Evolutionary conservation across 495 filamentous ascomycete species (phyloP), one percentile per base, ranked within the genome.

Genomic region (Xylaria nigripes): DNA sequence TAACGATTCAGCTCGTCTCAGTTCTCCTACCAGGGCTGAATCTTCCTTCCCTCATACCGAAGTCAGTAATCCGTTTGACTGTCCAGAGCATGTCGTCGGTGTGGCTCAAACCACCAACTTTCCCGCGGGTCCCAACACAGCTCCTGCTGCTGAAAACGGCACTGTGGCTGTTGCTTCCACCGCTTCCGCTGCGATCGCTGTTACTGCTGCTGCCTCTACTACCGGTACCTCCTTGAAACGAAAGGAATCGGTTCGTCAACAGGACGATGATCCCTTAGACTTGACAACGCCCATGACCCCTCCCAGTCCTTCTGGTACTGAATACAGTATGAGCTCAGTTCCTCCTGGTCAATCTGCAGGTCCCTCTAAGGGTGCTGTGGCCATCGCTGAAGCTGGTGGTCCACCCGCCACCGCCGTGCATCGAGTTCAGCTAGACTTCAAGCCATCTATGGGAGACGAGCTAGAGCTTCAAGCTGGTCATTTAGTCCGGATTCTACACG

Each of bases 401-500:
- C 78, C 83, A 1, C 65, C 71, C 5, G 78, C 81, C 55, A 69
- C 71, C 1, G 71, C 77, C 29, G 87, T 93, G 54, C 85, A 99
- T 68, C 87, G 93, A 54, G 89, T 96, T 27, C 93, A 97, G 65
- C 79, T 97, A 58, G 93, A 96, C 67, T 99, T 97, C 70, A 87
- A 81, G 61, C 94, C 93, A 2, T 90, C 87, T 3, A 84, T 95
- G 79, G 86, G 86, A 2, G 93, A 99, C 61, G 93, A 99, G 68
- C 70, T 99, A 60, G 86, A 76, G 41, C 80, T 99, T 10, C 77
- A 72, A 40, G 76, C 83, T 43, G 93, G 93, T 58, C 81, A 89
- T 50, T 76, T 99, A 3, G 86, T 97, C 25, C 79, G 92, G 50
- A 74, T 99, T 56, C 68, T 97, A 32, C 90, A 97, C 59, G 92